A percentile compares a stretch with the other conserved stretches of the same genome.
phyloP scores from a whole-genome alignment of 163 green algal species.

The Prototheca cutis region DNA sequence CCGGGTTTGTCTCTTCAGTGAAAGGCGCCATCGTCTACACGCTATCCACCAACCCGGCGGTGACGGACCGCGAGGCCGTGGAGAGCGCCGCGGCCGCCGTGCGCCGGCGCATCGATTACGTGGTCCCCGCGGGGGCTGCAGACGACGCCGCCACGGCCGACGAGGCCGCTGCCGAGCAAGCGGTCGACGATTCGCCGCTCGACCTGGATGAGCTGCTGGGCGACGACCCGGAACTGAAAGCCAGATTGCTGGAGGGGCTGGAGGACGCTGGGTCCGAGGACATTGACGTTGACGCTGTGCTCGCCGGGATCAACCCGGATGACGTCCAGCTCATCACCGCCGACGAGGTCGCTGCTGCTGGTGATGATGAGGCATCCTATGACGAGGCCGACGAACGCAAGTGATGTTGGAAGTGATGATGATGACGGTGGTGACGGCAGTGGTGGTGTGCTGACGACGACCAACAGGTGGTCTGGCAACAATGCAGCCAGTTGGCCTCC shows the following conservation, averaged over 20 bases:
- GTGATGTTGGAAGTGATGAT: no score
- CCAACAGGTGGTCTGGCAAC: no score
- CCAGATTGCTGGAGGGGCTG: not conserved
- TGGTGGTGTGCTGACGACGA: no score
- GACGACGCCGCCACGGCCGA: not conserved
- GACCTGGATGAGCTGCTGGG: not conserved
- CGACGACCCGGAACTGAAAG: not conserved
- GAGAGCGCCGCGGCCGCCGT: conserved; percentile 1
- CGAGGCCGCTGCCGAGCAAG: not conserved
- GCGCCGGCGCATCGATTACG: conserved; percentile 9
- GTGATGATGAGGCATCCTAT: not conserved
- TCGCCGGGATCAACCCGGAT: no score
- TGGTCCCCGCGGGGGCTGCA: conserved; percentile 5
- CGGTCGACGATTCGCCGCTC: not conserved
- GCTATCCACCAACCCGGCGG: conserved; percentile 4
- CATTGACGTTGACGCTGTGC: no score
- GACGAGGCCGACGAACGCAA: not conserved
- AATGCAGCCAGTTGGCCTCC: no score
- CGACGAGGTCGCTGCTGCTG: not conserved
- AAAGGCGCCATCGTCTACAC: not conserved
- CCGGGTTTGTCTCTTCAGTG: not conserved
- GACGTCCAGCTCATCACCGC: not conserved
- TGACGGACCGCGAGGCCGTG: not conserved
- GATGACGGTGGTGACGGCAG: no score
- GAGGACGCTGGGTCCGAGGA: not conserved